Evolutionary conservation across 1,139 yeast genomes (phyloP), one percentile per base, ranked within the genome.

Genomic region (Zygotorulaspora mrakii): DNA sequence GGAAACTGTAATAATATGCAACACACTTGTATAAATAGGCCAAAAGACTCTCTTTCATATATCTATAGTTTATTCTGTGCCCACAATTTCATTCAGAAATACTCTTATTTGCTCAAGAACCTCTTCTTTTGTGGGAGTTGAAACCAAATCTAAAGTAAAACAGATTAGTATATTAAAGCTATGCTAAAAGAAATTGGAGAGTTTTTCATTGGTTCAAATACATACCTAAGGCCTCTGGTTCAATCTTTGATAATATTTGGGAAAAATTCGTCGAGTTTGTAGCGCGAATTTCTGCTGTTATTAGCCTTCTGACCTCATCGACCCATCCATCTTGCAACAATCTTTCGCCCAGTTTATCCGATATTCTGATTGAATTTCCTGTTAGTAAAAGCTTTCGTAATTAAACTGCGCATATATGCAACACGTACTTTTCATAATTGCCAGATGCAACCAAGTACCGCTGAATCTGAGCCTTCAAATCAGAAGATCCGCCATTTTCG

Each of bases 311-410:
- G 22, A 88, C 79, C 45, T 81, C 74, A 52, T 86, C 95, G 51
- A 77, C 79, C 96, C 96, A 89, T 5, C 96, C 96, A 2, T 81
- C 72, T 56, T 84, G 84, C 43, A 77, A 72, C 18, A 89, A 71
- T 55, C 76, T 77, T 40, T 80, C 71, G 52, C 79, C 78, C 43
- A 88, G 66, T 39, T 71, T 70, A 42, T 74, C 74, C 42, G 79
- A 78, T 44, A 82, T 79, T 33, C 68, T 62, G 35, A 31, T 22
- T 2, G 12, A 18, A 17, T 22, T 28, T 20, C 36, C 33, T 21
- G 30, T 13, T 14, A 13, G 27, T 25, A 23, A n/a, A n/a, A n/a
- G n/a, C n/a, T n/a, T n/a, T n/a, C n/a, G n/a, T n/a, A n/a, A n/a
- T n/a, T n/a, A n/a, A n/a, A n/a, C n/a, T n/a, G n/a, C n/a, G n/a